Evolutionary conservation across 176 grass and related monocot species (phyloP).

Genomic region (Oryza coarctata): DNA sequence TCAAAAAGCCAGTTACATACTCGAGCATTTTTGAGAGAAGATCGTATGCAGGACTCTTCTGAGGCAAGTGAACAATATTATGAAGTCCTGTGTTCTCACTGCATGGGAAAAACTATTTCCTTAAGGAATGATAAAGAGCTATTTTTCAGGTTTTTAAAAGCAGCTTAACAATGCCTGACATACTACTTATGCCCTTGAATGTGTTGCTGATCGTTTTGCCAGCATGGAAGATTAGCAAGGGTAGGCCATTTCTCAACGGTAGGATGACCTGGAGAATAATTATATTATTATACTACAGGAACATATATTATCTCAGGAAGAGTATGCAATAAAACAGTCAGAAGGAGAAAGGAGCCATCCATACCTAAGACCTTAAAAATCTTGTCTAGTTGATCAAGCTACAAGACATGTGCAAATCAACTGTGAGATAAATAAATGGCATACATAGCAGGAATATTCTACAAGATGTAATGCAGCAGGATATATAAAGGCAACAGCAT

Average conservation of each 20-base stretch:
- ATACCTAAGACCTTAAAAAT: constrained; percentile 99
- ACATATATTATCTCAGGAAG: background rate
- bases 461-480: background rate
- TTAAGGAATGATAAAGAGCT: constrained; percentile 16
- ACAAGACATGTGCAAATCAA: constrained; percentile 40
- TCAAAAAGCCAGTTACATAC: constrained; percentile 48
- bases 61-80: constrained; percentile 76
- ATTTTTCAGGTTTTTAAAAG: constrained; percentile 8
- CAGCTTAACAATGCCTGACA: constrained; percentile 37
- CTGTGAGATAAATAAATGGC: constrained; percentile 42
- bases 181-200: constrained; percentile 94
- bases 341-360: constrained; percentile 20
- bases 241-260: constrained; percentile 98
- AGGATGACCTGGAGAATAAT: constrained; percentile 75
- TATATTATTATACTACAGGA: constrained; percentile 17
- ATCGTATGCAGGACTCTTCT: constrained; percentile 82
- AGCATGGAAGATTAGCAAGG: constrained; percentile 83
- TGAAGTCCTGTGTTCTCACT: constrained; percentile 93
- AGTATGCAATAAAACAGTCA: constrained; percentile 8
- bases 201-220: constrained; percentile 87
- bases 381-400: constrained; percentile 99
- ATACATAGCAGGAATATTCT: constrained; percentile 15
- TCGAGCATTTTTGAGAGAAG: constrained; percentile 99
- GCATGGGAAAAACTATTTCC: constrained; percentile 33
- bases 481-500: constrained; percentile 23